phyloP scores from a whole-genome alignment of 2,329 filamentous ascomycete species.

The Colletotrichum trifolii region DNA sequence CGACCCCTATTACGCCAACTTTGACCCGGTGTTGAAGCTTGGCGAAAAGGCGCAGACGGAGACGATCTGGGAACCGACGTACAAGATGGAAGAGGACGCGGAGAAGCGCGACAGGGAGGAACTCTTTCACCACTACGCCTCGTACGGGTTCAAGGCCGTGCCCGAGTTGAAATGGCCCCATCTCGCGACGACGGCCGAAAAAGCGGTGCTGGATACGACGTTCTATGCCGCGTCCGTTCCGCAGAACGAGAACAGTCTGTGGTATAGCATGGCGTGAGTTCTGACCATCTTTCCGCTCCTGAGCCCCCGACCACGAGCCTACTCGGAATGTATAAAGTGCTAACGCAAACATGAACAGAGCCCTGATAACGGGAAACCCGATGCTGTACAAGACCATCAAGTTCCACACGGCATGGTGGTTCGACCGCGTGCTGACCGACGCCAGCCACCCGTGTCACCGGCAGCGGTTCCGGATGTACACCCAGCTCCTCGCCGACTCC shows the following conservation, averaged over 20 bases:
- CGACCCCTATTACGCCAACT: background rate
- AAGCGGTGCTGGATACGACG: background rate
- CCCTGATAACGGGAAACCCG: background rate
- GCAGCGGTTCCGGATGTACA: slow-evolving; percentile 24
- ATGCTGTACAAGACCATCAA: slow-evolving; percentile 1
- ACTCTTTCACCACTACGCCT: background rate
- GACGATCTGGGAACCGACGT: slow-evolving; percentile 12
- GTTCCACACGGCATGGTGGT: background rate
- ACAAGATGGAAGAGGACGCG: background rate
- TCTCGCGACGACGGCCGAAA: background rate
- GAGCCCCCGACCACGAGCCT: background rate
- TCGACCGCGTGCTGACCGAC: background rate
- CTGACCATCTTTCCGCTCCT: no score
- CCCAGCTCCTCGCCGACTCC: slow-evolving; percentile 13
- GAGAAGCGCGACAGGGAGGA: background rate
- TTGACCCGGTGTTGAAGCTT: background rate
- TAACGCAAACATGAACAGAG: background rate
- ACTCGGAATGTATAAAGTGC: background rate
- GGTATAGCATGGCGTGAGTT: slow-evolving; percentile 28
- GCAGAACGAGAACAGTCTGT: slow-evolving; percentile 19
- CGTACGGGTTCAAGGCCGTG: slow-evolving; percentile 15
- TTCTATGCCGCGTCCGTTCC: slow-evolving; percentile 16
- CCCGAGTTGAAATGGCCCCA: slow-evolving; percentile 2
- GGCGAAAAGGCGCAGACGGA: background rate
- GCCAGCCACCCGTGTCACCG: background rate